Evolutionary conservation across 306 rosid species (phyloP).

Genomic region (Cicer arietinum): DNA sequence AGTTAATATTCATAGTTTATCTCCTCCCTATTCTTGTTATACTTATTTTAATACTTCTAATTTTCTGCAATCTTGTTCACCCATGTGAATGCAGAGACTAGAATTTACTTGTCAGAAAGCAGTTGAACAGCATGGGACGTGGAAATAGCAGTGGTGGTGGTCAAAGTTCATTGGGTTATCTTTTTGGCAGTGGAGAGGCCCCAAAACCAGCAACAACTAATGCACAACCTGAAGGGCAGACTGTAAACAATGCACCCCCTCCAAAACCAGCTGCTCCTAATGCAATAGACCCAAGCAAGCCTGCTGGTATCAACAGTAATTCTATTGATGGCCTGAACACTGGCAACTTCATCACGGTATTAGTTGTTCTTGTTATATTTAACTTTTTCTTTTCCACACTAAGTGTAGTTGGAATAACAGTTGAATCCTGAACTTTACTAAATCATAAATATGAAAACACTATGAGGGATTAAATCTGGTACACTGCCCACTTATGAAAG

Average conservation of each 20-base stretch:
- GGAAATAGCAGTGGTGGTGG: slow-evolving; percentile 99
- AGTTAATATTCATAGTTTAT: slow-evolving; percentile 8
- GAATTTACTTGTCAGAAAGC: slow-evolving; percentile 39
- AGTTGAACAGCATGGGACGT: slow-evolving; percentile 83
- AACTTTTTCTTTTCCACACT: slow-evolving; percentile 26
- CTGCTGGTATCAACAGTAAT: slow-evolving; percentile 93
- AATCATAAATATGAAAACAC: slow-evolving; percentile 10
- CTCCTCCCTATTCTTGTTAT: slow-evolving; percentile 7
- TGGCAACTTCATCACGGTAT: slow-evolving; percentile 96
- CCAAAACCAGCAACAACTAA: slow-evolving; percentile 66
- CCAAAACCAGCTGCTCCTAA: slow-evolving; percentile 61
- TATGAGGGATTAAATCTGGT: slow-evolving; percentile 1
- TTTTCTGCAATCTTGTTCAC: slow-evolving; percentile 29
- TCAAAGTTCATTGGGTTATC: slow-evolving; percentile 97
- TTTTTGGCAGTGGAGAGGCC: slow-evolving; percentile 92
- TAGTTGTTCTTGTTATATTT: slow-evolving; percentile 12
- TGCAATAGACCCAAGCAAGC: slow-evolving; percentile 67
- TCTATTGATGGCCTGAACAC: slow-evolving; percentile 96
- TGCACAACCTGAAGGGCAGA: slow-evolving; percentile 57
- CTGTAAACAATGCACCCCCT: slow-evolving; percentile 58
- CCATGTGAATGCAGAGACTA: slow-evolving; percentile 42
- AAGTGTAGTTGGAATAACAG: slow-evolving; percentile 1
- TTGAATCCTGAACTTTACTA: slow-evolving; percentile 1
- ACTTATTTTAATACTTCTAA: slow-evolving; percentile 25
- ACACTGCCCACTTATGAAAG: not conserved